Conservation (phyloP, 768 basidiomycete genomes). For the Leccinum variicolor region DNA sequence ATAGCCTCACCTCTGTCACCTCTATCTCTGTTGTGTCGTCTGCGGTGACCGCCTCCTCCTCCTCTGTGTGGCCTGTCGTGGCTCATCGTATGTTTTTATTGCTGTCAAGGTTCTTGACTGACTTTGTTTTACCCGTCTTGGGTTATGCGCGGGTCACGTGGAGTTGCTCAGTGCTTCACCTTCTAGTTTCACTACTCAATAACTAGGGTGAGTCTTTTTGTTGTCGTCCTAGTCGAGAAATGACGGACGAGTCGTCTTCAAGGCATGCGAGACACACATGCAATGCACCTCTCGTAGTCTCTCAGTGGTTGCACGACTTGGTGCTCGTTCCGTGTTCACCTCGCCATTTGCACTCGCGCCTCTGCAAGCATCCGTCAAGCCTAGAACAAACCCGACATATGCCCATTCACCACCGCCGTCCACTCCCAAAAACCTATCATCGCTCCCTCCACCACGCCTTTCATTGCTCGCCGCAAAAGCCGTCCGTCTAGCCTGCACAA, state of each 20-base stretch:
- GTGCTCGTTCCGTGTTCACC: slow-evolving; percentile 8
- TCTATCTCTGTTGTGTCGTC: slow-evolving; percentile 44
- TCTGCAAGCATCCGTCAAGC: slow-evolving; percentile 6
- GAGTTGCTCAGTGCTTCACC: not conserved
- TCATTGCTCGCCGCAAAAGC: slow-evolving; percentile 45
- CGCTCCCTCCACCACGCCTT: slow-evolving; percentile 10
- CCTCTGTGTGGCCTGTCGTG: slow-evolving; percentile 49
- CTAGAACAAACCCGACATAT: not conserved
- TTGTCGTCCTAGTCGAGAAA: not conserved
- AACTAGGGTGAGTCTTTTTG: slow-evolving; percentile 14
- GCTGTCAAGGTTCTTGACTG: not conserved
- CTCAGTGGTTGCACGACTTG: not conserved
- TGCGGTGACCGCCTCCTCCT: slow-evolving; percentile 44
- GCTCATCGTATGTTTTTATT: slow-evolving; percentile 42
- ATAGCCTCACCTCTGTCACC: slow-evolving; percentile 39
- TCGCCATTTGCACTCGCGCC: not conserved
- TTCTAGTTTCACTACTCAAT: no score
- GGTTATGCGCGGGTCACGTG: slow-evolving; percentile 21
- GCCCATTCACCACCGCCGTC: not conserved
- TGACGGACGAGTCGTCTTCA: not conserved
- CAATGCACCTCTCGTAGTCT: slow-evolving; percentile 58
- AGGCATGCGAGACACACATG: slow-evolving; percentile 70
- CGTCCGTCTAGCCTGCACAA: slow-evolving; percentile 43
- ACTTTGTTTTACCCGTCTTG: no score
- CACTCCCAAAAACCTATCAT: not conserved